Evolutionary conservation across 345 rosid species (phyloP), one percentile per base, ranked within the genome.

Genomic region (Streptanthus diversifolius): DNA sequence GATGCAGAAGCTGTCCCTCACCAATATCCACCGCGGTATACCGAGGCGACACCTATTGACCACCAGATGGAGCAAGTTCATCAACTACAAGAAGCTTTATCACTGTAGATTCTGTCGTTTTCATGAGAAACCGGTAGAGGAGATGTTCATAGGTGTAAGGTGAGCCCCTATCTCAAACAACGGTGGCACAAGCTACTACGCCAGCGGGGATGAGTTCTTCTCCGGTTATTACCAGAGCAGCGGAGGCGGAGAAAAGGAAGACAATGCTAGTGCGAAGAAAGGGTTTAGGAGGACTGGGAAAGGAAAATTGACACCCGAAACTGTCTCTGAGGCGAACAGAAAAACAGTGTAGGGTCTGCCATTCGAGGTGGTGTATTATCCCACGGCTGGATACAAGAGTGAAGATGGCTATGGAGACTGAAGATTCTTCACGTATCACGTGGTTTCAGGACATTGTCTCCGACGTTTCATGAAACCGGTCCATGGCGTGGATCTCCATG

Each of bases 61-160:
- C 53, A 91, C 97, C 5, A 97, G 97, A 8, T 93, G 98, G 98
- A 89, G 95, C 79, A 93, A 88, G 79, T 93, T 93, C 63, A 95
- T 93, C 4, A 93, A 93, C 59, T 44, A 30, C 9, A 93, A 93
- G 91, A 89, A 88, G 79, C 82, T n/a, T 93, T 1, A 86, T 93
- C 51, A 93, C 98, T 2, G 96, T 96, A 0, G 98, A 93, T 70
- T 84, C 95, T 0, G 90, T 91, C 8, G 90, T 93, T 1, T 93
- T 90, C 73, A 87, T 93, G 96, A 88, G 80, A 85, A 82, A 74
- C 58, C 75, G 19, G 65, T 8, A 7, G 87, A 86, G 3, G 77
- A 83, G 65, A 81, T 87, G 87, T 91, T 81, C 37, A 72, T 89
- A 0, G 97, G 98, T 64, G 85, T 93, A 3, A 77, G 98, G 49